Base-by-base conservation (phyloP, 768 basidiomycete species). In the Daedaleopsis sinensis region DNA sequence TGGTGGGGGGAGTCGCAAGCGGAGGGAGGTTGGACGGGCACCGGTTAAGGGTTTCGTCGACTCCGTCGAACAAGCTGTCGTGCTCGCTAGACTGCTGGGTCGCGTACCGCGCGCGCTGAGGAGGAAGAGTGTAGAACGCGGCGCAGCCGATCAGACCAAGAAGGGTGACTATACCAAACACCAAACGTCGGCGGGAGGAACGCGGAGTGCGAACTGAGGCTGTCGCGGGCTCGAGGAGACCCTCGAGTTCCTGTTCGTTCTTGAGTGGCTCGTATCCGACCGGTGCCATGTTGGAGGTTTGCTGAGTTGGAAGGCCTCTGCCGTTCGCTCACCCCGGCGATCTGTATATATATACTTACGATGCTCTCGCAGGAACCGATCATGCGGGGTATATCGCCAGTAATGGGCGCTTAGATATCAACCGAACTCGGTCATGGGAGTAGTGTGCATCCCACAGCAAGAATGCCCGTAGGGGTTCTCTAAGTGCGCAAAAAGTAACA, bases 1-100 rank as follows among this genome's bases (percentile, higher is more conserved):
- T 75, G 2, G 76, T 77, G 11, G 83, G 82, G 4, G 79, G 76
- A 0, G 63, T 66, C 0, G 80, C 81, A n/a, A 57, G 56, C 15
- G 65, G 76, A 19, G 75, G 72, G 5, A 68, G 53, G 21, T 53
- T 57, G 7, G 79, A 55, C 2, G 67, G 63, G 57, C 82, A 84
- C 52, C 76, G 75, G 48, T 69, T 67, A 24, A 78, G 62, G 13
- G 44, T 32, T 43, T 58, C 53, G 57, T 56, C 65, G 5, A 51
- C 7, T n/a, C n/a, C 49, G 23, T 36, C 59, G 21, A 48, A 19
- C 6, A 11, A 37, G 21, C 21, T 18, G 51, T 27, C 10, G 46
- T 19, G 35, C 27, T 32, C 7, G 27, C 27, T 32, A 32, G 27
- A 35, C 15, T 48, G 46, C 46, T 57, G 55, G 3, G 50, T 6